Evolutionary conservation across 495 filamentous ascomycete genomes (phyloP).

Genomic region (Cenococcum geophilum): DNA sequence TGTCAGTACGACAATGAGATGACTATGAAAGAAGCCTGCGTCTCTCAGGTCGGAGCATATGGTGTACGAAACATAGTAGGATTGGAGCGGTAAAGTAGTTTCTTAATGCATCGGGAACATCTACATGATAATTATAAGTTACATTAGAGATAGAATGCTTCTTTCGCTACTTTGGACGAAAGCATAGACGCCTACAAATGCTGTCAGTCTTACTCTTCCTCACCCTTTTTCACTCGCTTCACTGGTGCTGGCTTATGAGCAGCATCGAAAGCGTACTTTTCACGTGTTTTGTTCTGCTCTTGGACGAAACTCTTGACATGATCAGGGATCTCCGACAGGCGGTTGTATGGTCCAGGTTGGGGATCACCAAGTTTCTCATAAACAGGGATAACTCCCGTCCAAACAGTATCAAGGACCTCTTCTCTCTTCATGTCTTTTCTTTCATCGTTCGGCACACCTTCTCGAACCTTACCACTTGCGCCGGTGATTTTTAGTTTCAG

Average conservation of each 20-base stretch:
- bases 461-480: conserved; percentile 73
- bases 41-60: too few relatives aligned
- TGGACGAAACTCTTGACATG: conserved; percentile 55
- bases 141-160: too few relatives aligned
- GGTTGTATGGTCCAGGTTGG: conserved; percentile 56
- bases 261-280: conserved; percentile 49
- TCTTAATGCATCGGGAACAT: too few relatives aligned
- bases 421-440: conserved; percentile 54
- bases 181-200: neutral
- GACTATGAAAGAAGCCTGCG: too few relatives aligned
- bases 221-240: conserved; percentile 31
- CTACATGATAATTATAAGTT: too few relatives aligned
- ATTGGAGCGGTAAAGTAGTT: too few relatives aligned
- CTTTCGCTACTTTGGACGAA: too few relatives aligned
- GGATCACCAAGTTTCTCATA: conserved; percentile 62
- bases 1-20: too few relatives aligned
- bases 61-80: too few relatives aligned
- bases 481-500: conserved; percentile 61
- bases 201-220: conserved; percentile 5
- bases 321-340: conserved; percentile 53
- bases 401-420: conserved; percentile 56
- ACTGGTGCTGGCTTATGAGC: conserved; percentile 31
- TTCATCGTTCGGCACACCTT: conserved; percentile 65
- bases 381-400: conserved; percentile 82
- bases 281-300: conserved; percentile 49